Percentiles rank a stretch among this genome's conserved stretches.
phyloP scores from a whole-genome alignment of 495 filamentous ascomycete genomes.

The Neurospora sp. region DNA sequence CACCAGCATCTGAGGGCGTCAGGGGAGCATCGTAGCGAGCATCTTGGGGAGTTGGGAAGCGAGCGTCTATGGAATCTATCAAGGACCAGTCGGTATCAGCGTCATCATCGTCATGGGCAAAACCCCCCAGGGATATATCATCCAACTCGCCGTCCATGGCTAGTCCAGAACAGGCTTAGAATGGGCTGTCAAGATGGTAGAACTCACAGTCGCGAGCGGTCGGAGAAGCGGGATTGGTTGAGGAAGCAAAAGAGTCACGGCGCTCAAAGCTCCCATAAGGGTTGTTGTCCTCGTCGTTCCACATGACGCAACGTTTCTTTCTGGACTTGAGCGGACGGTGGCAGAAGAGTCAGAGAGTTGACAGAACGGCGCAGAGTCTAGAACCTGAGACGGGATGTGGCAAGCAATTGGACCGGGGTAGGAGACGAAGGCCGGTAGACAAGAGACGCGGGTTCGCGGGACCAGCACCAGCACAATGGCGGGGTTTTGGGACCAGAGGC shows the following conservation, averaged over 20 bases:
- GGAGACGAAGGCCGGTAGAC: not conserved
- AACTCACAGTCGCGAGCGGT: conserved; percentile 39
- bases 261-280: conserved; percentile 84
- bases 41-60: conserved; percentile 4
- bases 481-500: not conserved
- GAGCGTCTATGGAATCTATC: conserved; percentile 19
- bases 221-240: conserved; percentile 56
- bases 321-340: not conserved
- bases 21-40: conserved; percentile 30
- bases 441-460: not conserved
- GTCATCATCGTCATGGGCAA: conserved; percentile 17
- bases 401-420: not conserved
- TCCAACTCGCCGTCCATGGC: conserved; percentile 15
- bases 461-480: not conserved
- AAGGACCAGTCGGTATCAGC: conserved; percentile 29
- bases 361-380: not conserved
- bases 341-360: not conserved
- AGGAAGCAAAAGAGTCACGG: conserved; percentile 65
- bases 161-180: not conserved
- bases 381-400: not conserved
- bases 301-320: conserved; percentile 33
- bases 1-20: conserved; percentile 35
- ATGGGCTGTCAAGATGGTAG: not conserved
- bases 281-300: conserved; percentile 92
- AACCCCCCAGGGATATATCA: conserved; percentile 9